phyloP scores from a whole-genome alignment of 2,329 filamentous ascomycete species.

The Rutstroemia sydowiana region DNA sequence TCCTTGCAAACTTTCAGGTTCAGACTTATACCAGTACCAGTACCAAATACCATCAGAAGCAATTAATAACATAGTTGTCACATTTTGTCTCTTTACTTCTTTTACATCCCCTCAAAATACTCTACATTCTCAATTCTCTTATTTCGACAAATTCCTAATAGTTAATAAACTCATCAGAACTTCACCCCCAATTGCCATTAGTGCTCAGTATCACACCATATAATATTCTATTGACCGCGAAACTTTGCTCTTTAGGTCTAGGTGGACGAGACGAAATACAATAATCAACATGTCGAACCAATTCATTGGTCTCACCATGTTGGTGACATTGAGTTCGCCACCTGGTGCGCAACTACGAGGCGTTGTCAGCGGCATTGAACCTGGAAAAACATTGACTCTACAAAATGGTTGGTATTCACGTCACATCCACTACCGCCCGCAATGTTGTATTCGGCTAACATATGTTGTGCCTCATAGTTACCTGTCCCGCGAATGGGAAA shows the following conservation, averaged over 20 bases:
- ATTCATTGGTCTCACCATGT: slow-evolving; percentile 32
- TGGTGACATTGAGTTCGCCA: slow-evolving; percentile 30
- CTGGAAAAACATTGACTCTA: slow-evolving; percentile 30
- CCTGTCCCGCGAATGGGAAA: slow-evolving; percentile 26
- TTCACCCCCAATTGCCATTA: too few relatives aligned
- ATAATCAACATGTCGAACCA: slow-evolving; percentile 26
- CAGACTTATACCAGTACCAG: neutral
- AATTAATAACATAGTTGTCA: too few relatives aligned
- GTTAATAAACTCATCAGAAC: too few relatives aligned
- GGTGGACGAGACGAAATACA: slow-evolving; percentile 12
- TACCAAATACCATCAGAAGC: neutral
- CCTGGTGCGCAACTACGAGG: slow-evolving; percentile 30
- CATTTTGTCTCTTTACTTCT: too few relatives aligned
- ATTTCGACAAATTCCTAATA: too few relatives aligned
- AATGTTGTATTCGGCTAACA: slow-evolving; percentile 1
- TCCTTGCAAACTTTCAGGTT: neutral
- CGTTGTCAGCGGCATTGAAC: slow-evolving; percentile 28
- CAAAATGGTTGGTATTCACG: slow-evolving; percentile 25
- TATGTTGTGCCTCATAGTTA: slow-evolving; percentile 17
- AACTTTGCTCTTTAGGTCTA: neutral
- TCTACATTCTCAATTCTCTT: too few relatives aligned
- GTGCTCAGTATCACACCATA: too few relatives aligned
- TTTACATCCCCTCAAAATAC: too few relatives aligned
- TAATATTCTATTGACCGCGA: too few relatives aligned
- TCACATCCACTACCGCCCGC: neutral